Evolutionary conservation across 768 basidiomycete species (phyloP).

Genomic region (Chalciporus chontae): DNA sequence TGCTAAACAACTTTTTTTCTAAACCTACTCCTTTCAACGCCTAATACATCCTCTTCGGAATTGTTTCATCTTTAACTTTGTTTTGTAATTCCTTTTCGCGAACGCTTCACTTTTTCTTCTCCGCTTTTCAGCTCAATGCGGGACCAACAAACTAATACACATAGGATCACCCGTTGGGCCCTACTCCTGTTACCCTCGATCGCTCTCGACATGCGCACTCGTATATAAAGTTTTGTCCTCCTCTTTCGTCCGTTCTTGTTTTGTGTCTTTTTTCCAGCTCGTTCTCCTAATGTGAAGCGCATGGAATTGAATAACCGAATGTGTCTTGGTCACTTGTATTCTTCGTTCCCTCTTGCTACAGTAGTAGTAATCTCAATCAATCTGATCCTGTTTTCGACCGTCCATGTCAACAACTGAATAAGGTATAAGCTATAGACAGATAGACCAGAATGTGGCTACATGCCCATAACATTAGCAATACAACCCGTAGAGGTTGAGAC

Average conservation of each 20-base stretch:
- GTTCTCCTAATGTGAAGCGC: slow-evolving; percentile 5
- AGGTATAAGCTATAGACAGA: slow-evolving; percentile 1
- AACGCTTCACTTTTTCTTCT: slow-evolving; percentile 11
- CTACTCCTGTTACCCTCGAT: slow-evolving; percentile 35
- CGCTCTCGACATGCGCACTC: slow-evolving; percentile 36
- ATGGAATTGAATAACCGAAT: slow-evolving; percentile 11
- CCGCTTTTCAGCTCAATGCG: slow-evolving; percentile 15
- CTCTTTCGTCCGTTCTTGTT: slow-evolving; percentile 30
- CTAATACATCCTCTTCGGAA: slow-evolving; percentile 8
- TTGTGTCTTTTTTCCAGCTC: slow-evolving; percentile 20
- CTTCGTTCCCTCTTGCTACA: slow-evolving; percentile 9
- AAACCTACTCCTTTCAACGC: slow-evolving; percentile 2
- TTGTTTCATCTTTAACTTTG: slow-evolving; percentile 18
- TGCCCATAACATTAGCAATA: slow-evolving; percentile 6
- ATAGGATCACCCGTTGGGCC: slow-evolving; percentile 32
- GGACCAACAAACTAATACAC: slow-evolving; percentile 28
- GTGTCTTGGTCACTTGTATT: slow-evolving; percentile 4
- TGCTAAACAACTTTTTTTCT: slow-evolving; percentile 13
- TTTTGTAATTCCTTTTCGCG: slow-evolving; percentile 17
- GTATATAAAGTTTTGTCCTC: slow-evolving; percentile 34
- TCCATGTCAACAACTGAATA: neutral
- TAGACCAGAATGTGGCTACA: neutral
- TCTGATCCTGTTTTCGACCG: neutral
- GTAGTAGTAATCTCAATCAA: slow-evolving; percentile 2
- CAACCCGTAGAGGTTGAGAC: slow-evolving; percentile 10